Conservation (phyloP, 805 yeast species). For the Yamadazyma paraphyllophila region DNA sequence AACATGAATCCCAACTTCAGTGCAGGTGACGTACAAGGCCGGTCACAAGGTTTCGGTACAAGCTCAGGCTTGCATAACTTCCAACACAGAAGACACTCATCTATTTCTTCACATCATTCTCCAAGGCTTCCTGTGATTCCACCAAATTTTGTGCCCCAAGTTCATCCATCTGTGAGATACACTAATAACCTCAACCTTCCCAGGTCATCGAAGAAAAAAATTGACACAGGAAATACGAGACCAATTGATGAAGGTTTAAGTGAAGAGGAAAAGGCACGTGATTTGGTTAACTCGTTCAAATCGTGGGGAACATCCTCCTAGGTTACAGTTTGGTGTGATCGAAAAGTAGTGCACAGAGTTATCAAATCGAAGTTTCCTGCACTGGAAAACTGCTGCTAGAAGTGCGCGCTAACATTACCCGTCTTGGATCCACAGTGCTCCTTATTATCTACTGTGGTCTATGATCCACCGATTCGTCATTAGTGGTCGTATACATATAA, state of each 20-base stretch:
- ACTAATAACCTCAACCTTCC: constrained; percentile 12
- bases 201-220: constrained; percentile 6
- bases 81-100: not conserved
- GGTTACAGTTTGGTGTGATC: not conserved
- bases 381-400: not conserved
- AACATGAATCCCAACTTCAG: not conserved
- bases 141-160: constrained; percentile 15
- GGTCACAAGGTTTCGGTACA: not conserved
- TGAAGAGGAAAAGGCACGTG: constrained; percentile 31
- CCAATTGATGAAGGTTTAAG: constrained; percentile 9
- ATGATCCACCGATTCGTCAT: too few relatives aligned
- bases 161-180: constrained; percentile 14
- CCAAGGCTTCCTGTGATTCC: constrained; percentile 11
- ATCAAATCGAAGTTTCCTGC: not conserved
- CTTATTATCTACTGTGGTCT: too few relatives aligned
- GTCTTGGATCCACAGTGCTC: too few relatives aligned
- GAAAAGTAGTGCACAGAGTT: not conserved
- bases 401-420: too few relatives aligned
- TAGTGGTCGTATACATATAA: too few relatives aligned
- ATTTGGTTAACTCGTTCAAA: constrained; percentile 25
- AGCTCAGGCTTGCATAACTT: not conserved
- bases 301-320: constrained; percentile 12
- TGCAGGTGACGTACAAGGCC: not conserved
- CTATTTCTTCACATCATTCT: constrained; percentile 3
- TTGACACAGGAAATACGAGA: constrained; percentile 1